Evolutionary conservation across 2,329 filamentous ascomycete genomes (phyloP).

Genomic region (Nemania sp.): DNA sequence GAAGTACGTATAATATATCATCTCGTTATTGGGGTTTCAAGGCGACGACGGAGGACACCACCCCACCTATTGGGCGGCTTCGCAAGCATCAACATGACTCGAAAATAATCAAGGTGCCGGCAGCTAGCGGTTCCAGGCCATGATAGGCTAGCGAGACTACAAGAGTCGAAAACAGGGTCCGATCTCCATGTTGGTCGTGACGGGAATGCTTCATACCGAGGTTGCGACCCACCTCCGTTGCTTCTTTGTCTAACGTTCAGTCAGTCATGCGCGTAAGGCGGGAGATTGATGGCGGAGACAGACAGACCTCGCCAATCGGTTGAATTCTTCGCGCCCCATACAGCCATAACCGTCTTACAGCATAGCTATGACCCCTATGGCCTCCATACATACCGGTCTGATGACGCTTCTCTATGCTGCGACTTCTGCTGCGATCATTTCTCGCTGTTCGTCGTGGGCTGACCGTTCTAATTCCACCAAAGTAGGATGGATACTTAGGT

Average conservation of each 20-base stretch:
- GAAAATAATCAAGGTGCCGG: background rate
- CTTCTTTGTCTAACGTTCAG: background rate
- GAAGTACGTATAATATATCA: too few relatives aligned
- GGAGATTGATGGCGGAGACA: background rate
- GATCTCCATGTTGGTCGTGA: background rate
- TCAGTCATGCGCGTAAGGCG: background rate
- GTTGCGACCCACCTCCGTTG: slow-evolving; percentile 14
- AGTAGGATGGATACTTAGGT: too few relatives aligned
- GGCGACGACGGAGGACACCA: too few relatives aligned
- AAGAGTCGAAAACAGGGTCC: slow-evolving; percentile 10
- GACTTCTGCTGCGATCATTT: too few relatives aligned
- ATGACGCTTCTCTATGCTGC: too few relatives aligned
- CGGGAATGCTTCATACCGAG: slow-evolving; percentile 8
- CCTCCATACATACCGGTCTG: too few relatives aligned
- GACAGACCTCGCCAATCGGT: background rate
- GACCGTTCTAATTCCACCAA: too few relatives aligned
- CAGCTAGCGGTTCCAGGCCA: background rate
- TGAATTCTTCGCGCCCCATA: background rate
- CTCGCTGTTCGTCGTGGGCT: too few relatives aligned
- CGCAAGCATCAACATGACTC: slow-evolving; percentile 8
- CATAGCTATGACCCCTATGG: too few relatives aligned
- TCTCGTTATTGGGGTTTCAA: too few relatives aligned
- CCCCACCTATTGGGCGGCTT: too few relatives aligned
- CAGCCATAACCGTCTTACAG: background rate
- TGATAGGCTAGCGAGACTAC: slow-evolving; percentile 10